These are phyloP conservation scores for Penicillium sp. DNA, from an alignment of 2,329 filamentous ascomycete genomes.

Conservation along the genomic window DNA sequence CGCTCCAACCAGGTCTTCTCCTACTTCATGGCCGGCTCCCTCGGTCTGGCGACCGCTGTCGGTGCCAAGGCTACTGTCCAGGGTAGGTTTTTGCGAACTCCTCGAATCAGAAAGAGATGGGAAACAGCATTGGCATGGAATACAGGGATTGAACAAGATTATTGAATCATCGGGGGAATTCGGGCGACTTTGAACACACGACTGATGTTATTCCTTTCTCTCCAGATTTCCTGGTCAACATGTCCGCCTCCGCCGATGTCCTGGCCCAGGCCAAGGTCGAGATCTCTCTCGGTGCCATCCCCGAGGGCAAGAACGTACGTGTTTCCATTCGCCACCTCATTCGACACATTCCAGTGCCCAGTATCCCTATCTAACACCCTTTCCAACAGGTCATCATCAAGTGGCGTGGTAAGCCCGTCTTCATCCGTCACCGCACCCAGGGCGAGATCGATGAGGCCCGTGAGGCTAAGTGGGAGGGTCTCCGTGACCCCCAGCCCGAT, in stretches of 20 bases:
- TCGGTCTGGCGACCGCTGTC: constrained; percentile 87
- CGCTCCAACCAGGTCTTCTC: constrained; percentile 81
- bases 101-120: constrained; percentile 7
- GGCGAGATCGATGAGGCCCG: constrained; percentile 95
- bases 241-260: constrained; percentile 98
- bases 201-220: constrained; percentile 29
- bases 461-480: constrained; percentile 73
- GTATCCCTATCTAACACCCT: constrained; percentile 18
- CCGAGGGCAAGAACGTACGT: constrained; percentile 98
- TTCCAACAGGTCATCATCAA: constrained; percentile 85
- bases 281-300: constrained; percentile 86
- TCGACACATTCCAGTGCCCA: neutral
- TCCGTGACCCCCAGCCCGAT: constrained; percentile 90
- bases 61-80: constrained; percentile 98
- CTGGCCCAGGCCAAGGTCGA: constrained; percentile 99
- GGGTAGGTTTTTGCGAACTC: constrained; percentile 62
- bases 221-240: constrained; percentile 98
- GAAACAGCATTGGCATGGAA: neutral
- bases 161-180: constrained; percentile 2
- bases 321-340: neutral
- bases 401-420: constrained; percentile 99
- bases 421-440: constrained; percentile 96
- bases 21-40: constrained; percentile 98
- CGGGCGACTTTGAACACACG: constrained; percentile 5
- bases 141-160: neutral